Base-by-base conservation (phyloP, 192 early-diverging fungal species). In the Globomyces pollinis-pini region DNA sequence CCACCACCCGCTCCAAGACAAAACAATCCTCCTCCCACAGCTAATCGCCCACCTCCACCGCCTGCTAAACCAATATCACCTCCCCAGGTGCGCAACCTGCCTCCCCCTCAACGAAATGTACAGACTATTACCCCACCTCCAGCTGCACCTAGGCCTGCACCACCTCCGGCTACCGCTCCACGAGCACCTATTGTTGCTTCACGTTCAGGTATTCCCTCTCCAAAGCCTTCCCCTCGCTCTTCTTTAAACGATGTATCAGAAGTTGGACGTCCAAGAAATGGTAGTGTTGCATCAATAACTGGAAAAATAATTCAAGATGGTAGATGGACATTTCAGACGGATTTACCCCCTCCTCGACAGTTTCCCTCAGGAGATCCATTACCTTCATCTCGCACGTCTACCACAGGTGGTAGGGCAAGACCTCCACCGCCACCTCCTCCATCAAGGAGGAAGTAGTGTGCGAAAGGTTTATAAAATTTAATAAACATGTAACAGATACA, bases 261-360 rank as follows among this genome's bases (percentile, higher is more conserved):
- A 34, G 21, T 24, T 33, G 13, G 35, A 6, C 13, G 7, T 9
- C 35, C 35, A 36, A 36, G 35, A 36, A 47, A 26, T 26, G 7
- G 18, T 33, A 33, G 30, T 51, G 28, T 36, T 52, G 28, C 20
- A 29, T 38, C n/a, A 13, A 44, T n/a, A 32, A 3, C 33, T 2
- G 5, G 3, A 20, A 34, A 24, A 45, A 50, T 63, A 16, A 21
- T 41, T 16, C 20, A 43, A 16, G 62, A 66, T 26, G 74, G 78
- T 4, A 61, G 68, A 29, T 80, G 71, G 71, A 65, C 38, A 18
- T 78, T 72, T 49, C 61, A 61, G 5, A 60, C 68, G 31, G 78
- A 80, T 45, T 56, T 80, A 20, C 78, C 78, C 16, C 64, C 69
- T 12, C 70, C 78, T 7, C 59, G 78, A 26, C 49, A 32, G 36